phyloP scores from a whole-genome alignment of 352 stramenopile genomes.

The Blastocystis hominis region DNA sequence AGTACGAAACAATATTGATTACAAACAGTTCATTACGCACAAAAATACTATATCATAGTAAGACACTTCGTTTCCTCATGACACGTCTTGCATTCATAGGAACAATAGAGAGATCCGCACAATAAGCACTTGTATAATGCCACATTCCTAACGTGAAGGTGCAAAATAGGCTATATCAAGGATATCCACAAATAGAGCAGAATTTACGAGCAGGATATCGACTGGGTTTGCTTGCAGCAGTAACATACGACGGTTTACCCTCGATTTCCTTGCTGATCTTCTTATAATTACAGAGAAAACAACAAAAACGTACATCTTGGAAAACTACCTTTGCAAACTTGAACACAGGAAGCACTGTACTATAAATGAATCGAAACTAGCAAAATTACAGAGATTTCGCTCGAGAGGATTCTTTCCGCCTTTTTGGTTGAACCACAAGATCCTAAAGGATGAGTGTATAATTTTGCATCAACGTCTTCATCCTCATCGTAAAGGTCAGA shows the following conservation, averaged over 20 bases:
- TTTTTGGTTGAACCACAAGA: not conserved
- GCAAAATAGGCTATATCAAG: not conserved
- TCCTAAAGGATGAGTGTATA: not conserved
- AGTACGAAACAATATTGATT: not conserved
- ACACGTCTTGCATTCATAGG: not conserved
- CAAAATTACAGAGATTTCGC: not conserved
- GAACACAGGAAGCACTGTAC: not conserved
- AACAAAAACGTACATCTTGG: not conserved
- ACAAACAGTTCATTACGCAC: not conserved
- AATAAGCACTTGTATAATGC: not conserved
- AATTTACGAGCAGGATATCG: not conserved
- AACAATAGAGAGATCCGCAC: not conserved
- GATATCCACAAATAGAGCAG: conserved; percentile 38
- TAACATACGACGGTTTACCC: not conserved
- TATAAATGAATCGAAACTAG: not conserved
- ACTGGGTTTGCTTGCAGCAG: not conserved
- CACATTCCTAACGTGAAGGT: not conserved
- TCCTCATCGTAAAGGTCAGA: not conserved
- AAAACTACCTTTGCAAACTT: conserved; percentile 27
- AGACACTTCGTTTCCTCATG: conserved; percentile 36
- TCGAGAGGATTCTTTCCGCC: not conserved
- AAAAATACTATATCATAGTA: not conserved
- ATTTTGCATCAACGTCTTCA: not conserved
- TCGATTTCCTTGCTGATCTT: not conserved
- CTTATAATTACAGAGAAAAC: not conserved